Percentiles rank a stretch among this genome's conserved stretches.
phyloP scores from a whole-genome alignment of 75 land plant species.

The Pseudotsuga menziesii region DNA sequence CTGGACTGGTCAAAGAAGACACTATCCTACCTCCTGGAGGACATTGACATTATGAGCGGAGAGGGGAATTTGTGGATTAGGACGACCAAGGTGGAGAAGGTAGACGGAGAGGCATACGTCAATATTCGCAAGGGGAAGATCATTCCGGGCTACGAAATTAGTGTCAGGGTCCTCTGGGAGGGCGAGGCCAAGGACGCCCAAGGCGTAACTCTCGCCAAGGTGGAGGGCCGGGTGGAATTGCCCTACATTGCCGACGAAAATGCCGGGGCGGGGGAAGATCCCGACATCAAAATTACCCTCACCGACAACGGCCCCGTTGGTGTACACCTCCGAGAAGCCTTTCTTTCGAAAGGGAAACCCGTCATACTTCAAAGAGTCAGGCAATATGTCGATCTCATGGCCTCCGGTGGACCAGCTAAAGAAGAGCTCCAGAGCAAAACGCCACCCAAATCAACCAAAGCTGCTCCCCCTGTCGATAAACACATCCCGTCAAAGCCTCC shows the following conservation, averaged over 20 bases:
- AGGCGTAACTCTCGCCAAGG: constrained; percentile 30
- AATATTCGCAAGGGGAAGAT: constrained; percentile 94
- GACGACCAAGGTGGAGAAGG: constrained; percentile 60
- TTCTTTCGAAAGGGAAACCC: constrained; percentile 70
- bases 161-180: constrained; percentile 46
- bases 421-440: constrained; percentile 79
- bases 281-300: constrained; percentile 68
- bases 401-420: constrained; percentile 89
- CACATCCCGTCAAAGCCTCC: no score
- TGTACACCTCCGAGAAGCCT: constrained; percentile 63
- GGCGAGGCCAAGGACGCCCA: constrained; percentile 62
- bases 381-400: constrained; percentile 67
- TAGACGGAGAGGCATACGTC: constrained; percentile 95
- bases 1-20: constrained; percentile 65
- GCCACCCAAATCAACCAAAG: constrained; percentile 12
- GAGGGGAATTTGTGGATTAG: constrained; percentile 69
- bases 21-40: constrained; percentile 57
- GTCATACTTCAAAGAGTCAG: constrained; percentile 57
- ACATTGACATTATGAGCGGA: constrained; percentile 51
- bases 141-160: constrained; percentile 94
- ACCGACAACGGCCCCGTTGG: constrained; percentile 77
- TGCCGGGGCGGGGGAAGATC: constrained; percentile 91
- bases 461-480: neutral
- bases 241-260: constrained; percentile 98
- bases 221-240: constrained; percentile 65